These are phyloP conservation scores for Ogataea dorogensis DNA, from an alignment of 805 yeast species.

Conservation along the genomic window DNA sequence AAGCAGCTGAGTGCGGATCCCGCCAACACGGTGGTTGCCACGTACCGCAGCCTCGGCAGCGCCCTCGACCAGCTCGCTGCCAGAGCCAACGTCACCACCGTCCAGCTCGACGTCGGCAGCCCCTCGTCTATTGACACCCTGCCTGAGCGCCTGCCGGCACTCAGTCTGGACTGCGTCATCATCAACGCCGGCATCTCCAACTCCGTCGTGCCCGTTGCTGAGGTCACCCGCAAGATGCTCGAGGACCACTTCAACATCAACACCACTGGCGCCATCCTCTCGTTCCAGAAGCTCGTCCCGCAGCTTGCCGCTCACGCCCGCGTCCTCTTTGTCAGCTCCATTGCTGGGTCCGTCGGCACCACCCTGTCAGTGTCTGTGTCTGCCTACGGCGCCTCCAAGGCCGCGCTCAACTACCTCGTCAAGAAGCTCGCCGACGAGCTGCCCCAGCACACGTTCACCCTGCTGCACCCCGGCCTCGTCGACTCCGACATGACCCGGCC, in stretches of 20 bases:
- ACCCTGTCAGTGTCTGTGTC: conserved; percentile 21
- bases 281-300: conserved; percentile 32
- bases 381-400: conserved; percentile 38
- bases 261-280: conserved; percentile 34
- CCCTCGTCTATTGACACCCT: conserved; percentile 21
- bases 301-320: conserved; percentile 26
- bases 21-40: conserved; percentile 25
- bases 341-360: conserved; percentile 30
- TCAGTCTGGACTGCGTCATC: conserved; percentile 35
- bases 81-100: conserved; percentile 21
- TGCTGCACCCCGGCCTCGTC: conserved; percentile 14
- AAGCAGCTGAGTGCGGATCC: conserved; percentile 26
- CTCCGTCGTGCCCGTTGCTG: background rate
- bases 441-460: conserved; percentile 20
- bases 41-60: conserved; percentile 4
- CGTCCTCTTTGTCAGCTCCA: conserved; percentile 31
- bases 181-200: conserved; percentile 33
- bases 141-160: conserved; percentile 14
- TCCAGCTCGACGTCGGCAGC: conserved; percentile 23
- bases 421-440: conserved; percentile 30
- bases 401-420: conserved; percentile 33
- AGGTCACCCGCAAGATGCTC: conserved; percentile 1
- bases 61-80: conserved; percentile 19
- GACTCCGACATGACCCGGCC: no score
- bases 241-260: conserved; percentile 19